Percentiles rank a stretch among this genome's conserved stretches.
phyloP scores from a whole-genome alignment of 1,139 yeast genomes.

The Candida pseudocylindracea region DNA sequence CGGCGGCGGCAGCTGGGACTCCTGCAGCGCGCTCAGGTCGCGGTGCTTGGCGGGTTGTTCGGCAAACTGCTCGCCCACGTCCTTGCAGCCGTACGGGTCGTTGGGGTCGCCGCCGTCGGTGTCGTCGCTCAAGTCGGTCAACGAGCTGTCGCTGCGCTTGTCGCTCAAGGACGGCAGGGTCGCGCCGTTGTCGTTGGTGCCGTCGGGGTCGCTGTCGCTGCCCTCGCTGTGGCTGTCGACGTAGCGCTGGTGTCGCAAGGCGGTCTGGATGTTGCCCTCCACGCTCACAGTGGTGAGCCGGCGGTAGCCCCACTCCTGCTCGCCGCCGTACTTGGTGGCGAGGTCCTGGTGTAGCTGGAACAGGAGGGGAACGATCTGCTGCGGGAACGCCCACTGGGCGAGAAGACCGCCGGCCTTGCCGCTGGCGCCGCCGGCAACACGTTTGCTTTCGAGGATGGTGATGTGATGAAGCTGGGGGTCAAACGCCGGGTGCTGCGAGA shows the following conservation, averaged over 20 bases:
- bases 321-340: slow-evolving; percentile 61
- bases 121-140: slow-evolving; percentile 1
- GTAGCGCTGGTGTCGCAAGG: background rate
- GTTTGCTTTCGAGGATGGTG: slow-evolving; percentile 71
- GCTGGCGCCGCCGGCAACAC: slow-evolving; percentile 94
- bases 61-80: slow-evolving; percentile 7
- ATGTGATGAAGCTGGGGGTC: slow-evolving; percentile 54
- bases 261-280: slow-evolving; percentile 49
- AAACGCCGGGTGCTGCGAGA: slow-evolving; percentile 66
- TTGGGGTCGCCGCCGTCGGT: slow-evolving; percentile 2
- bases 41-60: slow-evolving; percentile 1
- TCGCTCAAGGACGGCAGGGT: background rate
- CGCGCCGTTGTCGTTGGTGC: slow-evolving; percentile 1
- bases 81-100: slow-evolving; percentile 3
- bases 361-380: slow-evolving; percentile 76
- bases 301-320: slow-evolving; percentile 79
- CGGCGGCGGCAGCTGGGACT: slow-evolving; percentile 3
- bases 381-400: slow-evolving; percentile 95
- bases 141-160: background rate
- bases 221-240: slow-evolving; percentile 5
- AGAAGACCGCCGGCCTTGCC: slow-evolving; percentile 95
- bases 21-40: too few species aligned
- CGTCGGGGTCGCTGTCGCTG: slow-evolving; percentile 6
- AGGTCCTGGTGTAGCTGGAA: slow-evolving; percentile 72
- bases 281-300: slow-evolving; percentile 69